phyloP scores from a whole-genome alignment of 768 basidiomycete species.

The Boletus eberwhitei region DNA sequence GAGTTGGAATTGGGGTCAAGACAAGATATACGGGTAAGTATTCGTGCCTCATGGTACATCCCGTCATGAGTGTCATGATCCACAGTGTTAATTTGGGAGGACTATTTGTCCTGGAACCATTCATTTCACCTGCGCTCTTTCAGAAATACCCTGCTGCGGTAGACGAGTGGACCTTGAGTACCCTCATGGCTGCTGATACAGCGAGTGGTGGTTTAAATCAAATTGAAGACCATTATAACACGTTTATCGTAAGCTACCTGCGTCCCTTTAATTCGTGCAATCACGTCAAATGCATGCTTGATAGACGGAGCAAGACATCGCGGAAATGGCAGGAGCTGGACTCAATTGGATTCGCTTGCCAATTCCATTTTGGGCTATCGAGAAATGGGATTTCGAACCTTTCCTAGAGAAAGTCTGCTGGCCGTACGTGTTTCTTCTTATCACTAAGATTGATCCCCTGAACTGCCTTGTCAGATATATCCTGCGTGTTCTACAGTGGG shows the following conservation, averaged over 20 bases:
- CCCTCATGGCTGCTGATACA: constrained; percentile 64
- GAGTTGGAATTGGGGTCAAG: constrained; percentile 65
- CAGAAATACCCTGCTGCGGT: constrained; percentile 53
- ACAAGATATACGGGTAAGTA: constrained; percentile 59
- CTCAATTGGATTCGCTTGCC: constrained; percentile 82
- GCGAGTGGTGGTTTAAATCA: constrained; percentile 58
- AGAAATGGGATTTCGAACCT: constrained; percentile 71
- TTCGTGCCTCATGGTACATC: constrained; percentile 1
- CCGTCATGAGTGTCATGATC: constrained; percentile 9
- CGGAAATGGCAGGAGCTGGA: constrained; percentile 83
- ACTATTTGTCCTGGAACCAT: constrained; percentile 75
- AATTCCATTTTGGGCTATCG: constrained; percentile 84
- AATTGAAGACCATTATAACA: constrained; percentile 75
- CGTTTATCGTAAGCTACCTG: constrained; percentile 66
- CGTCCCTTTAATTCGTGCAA: neutral
- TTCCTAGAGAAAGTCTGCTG: constrained; percentile 72
- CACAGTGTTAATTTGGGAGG: constrained; percentile 70
- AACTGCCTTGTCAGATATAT: constrained; percentile 51
- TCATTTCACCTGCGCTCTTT: constrained; percentile 63
- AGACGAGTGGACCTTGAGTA: constrained; percentile 69
- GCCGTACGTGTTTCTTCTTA: constrained; percentile 44
- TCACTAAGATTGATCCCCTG: constrained; percentile 1
- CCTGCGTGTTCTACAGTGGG: constrained; percentile 74
- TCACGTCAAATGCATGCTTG: neutral
- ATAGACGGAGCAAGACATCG: constrained; percentile 87